Conservation (phyloP, 108 stramenopile genomes). For the Pseudonitzschia pungens region DNA sequence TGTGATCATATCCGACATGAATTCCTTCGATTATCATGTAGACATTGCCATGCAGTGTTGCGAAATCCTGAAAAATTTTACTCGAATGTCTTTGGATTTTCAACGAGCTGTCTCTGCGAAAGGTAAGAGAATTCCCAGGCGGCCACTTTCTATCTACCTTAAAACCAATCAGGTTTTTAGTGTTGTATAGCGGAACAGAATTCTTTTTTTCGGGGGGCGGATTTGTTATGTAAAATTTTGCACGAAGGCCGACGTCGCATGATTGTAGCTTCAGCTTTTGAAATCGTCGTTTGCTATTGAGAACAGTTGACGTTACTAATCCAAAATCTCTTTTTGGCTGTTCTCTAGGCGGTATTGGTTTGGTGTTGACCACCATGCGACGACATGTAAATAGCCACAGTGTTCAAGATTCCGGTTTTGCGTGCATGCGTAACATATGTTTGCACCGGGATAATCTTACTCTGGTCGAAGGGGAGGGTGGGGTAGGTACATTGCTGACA, state of each 20-base stretch:
- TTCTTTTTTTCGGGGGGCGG: too few species aligned
- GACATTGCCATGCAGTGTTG: conserved; percentile 21
- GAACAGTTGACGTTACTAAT: too few species aligned
- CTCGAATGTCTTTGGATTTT: conserved; percentile 37
- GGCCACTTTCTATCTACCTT: background rate
- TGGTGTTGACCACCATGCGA: conserved; percentile 31
- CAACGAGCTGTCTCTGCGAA: conserved; percentile 42
- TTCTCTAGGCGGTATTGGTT: conserved; percentile 23
- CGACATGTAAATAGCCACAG: conserved; percentile 27
- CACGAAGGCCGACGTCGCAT: too few species aligned
- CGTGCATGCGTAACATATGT: conserved; percentile 34
- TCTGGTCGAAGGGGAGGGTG: conserved; percentile 24
- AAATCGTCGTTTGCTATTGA: too few species aligned
- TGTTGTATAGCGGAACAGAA: too few species aligned
- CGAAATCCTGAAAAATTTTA: conserved; percentile 37
- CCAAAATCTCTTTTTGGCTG: background rate
- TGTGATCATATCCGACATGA: conserved; percentile 33
- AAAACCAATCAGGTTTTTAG: too few species aligned
- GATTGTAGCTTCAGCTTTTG: too few species aligned
- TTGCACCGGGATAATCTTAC: conserved; percentile 36
- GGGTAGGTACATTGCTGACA: conserved; percentile 13
- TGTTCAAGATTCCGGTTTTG: conserved; percentile 40
- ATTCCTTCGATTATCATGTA: conserved; percentile 18
- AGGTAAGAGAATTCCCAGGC: background rate
- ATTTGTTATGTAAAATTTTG: too few species aligned